Base-by-base conservation (phyloP, 139 green algal genomes). In the Coelastrella sp. region DNA sequence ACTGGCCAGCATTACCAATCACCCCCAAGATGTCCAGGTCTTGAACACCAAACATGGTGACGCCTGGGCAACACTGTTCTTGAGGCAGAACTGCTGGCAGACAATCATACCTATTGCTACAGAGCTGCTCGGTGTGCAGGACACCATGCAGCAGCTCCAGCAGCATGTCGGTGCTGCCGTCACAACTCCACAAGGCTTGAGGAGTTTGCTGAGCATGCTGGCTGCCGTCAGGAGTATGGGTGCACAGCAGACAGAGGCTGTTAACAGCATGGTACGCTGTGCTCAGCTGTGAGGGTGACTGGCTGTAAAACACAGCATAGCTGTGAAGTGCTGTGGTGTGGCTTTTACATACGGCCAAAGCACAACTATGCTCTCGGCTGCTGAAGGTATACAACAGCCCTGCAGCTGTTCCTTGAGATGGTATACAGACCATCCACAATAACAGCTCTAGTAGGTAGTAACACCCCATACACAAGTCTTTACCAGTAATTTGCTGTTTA, bases 41-140 rank as follows among this genome's bases (percentile, higher is more conserved):
- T 19, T 0, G 2, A 84, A 10, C 78, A 32, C 16, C 56, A 57
- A 83, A 47, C 32, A 47, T 47, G 32, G 32, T 47, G 32, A 47
- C 32, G 32, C 32, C 32, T 87, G 64, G 82, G 14, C n/a, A n/a
- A 32, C 54, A 11, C 7, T n/a, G 54, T 16, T 59, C 6, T n/a
- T 78, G 13, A 10, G 78, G 82, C 82, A 87, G 32, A 65, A 17
- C 65, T 64, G 82, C 82, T 87, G 82, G 82, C 5, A 17, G 0
- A 61, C 56, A 17, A 64, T 57, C 11, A 57, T 87, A 59, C 14
- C 82, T 5, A 60, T 86, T 5, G 8, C 71, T 17, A 47, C n/a
- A 19, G 59, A 68, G 13, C 6, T 47, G 11, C 60, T 54, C 5
- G n/a, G 71, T 23, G 7, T 23, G 0, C 22, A 75, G 61, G 17